Conservation (phyloP, 1,284 basidiomycete species). For the Ustilago sp. region DNA sequence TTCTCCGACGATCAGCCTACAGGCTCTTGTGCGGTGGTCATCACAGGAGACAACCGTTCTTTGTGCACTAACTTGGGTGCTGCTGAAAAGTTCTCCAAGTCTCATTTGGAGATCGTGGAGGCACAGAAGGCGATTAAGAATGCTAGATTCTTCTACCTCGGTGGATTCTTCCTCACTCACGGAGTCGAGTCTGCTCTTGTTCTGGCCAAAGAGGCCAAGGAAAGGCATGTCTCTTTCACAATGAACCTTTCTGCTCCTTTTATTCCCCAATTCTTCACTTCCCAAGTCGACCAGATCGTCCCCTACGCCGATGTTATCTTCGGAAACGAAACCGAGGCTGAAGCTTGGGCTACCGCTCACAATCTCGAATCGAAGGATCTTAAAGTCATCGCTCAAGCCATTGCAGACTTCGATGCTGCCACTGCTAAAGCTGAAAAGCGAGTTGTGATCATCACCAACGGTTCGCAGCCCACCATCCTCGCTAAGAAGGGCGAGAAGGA, state of each 20-base stretch:
- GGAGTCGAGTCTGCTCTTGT: constrained; percentile 81
- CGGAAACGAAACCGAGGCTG: constrained; percentile 94
- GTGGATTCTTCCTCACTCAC: constrained; percentile 97
- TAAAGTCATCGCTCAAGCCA: constrained; percentile 63
- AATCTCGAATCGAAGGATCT: constrained; percentile 63
- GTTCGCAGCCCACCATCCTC: constrained; percentile 82
- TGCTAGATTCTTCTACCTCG: constrained; percentile 92
- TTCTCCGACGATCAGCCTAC: constrained; percentile 88
- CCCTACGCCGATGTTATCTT: constrained; percentile 67
- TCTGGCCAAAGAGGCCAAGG: constrained; percentile 84
- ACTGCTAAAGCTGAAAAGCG: constrained; percentile 74
- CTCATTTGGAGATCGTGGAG: constrained; percentile 81
- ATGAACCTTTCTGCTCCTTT: constrained; percentile 98
- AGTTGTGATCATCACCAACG: constrained; percentile 91
- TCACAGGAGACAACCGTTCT: constrained; percentile 94
- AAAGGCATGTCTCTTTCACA: constrained; percentile 76
- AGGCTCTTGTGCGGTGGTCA: constrained; percentile 94
- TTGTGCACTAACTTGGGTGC: constrained; percentile 89
- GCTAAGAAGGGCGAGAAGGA: constrained; percentile 76
- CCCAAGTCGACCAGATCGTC: constrained; percentile 68
- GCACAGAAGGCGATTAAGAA: constrained; percentile 82
- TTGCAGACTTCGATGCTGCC: constrained; percentile 59
- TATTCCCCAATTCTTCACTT: constrained; percentile 93
- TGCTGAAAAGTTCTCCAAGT: constrained; percentile 87
- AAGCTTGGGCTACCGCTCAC: constrained; percentile 80